A percentile compares a stretch with the other conserved stretches of the same genome.
phyloP scores from a whole-genome alignment of 2,329 filamentous ascomycete genomes.

The Penicillium concentricum region DNA sequence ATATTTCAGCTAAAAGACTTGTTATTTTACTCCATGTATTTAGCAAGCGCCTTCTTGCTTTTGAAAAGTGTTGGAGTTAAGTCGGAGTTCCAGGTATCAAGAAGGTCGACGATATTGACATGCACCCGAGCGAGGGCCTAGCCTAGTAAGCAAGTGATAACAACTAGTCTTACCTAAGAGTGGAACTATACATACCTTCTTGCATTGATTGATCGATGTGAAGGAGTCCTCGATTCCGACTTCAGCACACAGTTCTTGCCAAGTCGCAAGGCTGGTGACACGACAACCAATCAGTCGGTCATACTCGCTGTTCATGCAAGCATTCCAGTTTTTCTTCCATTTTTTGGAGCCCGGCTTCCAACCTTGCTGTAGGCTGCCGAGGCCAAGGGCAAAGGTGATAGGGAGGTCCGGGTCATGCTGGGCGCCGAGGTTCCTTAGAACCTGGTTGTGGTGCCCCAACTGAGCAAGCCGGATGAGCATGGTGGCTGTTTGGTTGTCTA shows the following conservation, averaged over 20 bases:
- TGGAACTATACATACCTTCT: constrained; percentile 18
- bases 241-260: constrained; percentile 27
- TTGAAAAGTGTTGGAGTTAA: no score
- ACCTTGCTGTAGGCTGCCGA: constrained; percentile 13
- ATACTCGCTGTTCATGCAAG: constrained; percentile 23
- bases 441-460: neutral
- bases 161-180: no score
- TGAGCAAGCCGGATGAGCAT: neutral
- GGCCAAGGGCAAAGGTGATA: constrained; percentile 22
- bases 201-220: constrained; percentile 28
- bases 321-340: constrained; percentile 24
- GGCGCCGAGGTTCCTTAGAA: neutral
- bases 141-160: neutral
- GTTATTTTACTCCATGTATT: no score
- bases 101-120: constrained; percentile 33
- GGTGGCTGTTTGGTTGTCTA: neutral
- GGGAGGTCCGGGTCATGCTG: constrained; percentile 1
- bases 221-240: constrained; percentile 16
- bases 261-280: constrained; percentile 15
- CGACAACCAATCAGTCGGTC: constrained; percentile 15
- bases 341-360: constrained; percentile 24
- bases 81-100: constrained; percentile 22
- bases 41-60: no score
- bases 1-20: no score
- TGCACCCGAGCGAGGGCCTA: constrained; percentile 24